Percentiles rank a stretch among this genome's conserved stretches.
Evolutionary conservation across 192 early-diverging fungal species (phyloP).

Genomic region (Entrophospora sp.): DNA sequence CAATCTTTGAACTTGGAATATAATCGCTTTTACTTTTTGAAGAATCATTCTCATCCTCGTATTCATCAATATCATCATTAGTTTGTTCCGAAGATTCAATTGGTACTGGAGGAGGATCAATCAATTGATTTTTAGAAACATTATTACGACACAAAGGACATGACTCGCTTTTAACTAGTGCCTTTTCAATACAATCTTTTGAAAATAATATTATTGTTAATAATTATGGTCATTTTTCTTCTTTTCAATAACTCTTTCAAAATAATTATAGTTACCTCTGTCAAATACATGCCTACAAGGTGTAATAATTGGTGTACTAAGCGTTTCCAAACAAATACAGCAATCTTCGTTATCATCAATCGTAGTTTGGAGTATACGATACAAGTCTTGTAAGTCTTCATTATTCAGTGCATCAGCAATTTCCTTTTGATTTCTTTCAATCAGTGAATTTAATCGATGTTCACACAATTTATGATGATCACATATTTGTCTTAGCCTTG

Average conservation of each 20-base stretch:
- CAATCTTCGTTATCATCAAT: slow-evolving; percentile 35
- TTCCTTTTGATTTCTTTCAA: slow-evolving; percentile 24
- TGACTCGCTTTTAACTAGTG: too few species aligned
- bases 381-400: too few species aligned
- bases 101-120: neutral
- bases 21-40: too few species aligned
- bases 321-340: slow-evolving; percentile 46
- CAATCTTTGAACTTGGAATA: slow-evolving; percentile 28
- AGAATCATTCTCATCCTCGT: too few species aligned
- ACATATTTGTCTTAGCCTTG: slow-evolving; percentile 80
- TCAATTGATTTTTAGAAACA: neutral
- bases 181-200: too few species aligned
- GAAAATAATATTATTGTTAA: too few species aligned
- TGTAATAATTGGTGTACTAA: slow-evolving; percentile 37
- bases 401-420: too few species aligned
- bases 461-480: slow-evolving; percentile 75
- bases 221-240: too few species aligned
- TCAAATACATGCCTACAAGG: slow-evolving; percentile 50
- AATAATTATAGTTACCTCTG: slow-evolving; percentile 37
- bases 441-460: slow-evolving; percentile 9
- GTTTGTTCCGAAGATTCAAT: too few species aligned
- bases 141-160: neutral
- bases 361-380: slow-evolving; percentile 23
- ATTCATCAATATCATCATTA: too few species aligned
- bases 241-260: slow-evolving; percentile 11